Percentiles rank a stretch among this genome's conserved stretches.
Conservation (phyloP, 129 eudicot genomes). For the Escallonia herrerae region DNA sequence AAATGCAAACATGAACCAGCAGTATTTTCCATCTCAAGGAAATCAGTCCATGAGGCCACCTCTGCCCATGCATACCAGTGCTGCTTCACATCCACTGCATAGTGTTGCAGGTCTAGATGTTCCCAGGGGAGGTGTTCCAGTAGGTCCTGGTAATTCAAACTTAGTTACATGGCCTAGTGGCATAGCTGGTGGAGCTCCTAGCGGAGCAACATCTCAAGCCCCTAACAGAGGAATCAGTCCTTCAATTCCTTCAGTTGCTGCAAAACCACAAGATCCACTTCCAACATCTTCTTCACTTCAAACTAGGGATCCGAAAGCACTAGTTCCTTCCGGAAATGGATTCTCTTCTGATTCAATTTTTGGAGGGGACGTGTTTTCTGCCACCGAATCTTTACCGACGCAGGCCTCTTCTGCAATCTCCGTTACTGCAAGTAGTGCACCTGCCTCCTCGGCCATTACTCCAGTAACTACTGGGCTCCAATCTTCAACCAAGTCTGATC, state of each 20-base stretch:
- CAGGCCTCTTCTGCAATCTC: constrained; percentile 43
- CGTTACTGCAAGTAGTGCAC: constrained; percentile 22
- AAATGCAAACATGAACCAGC: constrained; percentile 39
- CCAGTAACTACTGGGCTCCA: constrained; percentile 37
- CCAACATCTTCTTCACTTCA: constrained; percentile 27
- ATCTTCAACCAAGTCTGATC: constrained; percentile 46
- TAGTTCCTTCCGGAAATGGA: constrained; percentile 42
- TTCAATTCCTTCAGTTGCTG: constrained; percentile 22
- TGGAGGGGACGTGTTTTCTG: constrained; percentile 80
- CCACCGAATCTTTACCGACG: constrained; percentile 37
- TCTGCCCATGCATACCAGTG: constrained; percentile 21
- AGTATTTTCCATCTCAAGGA: constrained; percentile 49
- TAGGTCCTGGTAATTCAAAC: constrained; percentile 35
- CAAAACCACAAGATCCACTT: constrained; percentile 27
- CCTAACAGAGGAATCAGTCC: constrained; percentile 35
- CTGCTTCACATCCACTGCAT: constrained; percentile 50
- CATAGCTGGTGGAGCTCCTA: constrained; percentile 21
- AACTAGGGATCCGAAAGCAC: constrained; percentile 31
- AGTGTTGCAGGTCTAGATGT: constrained; percentile 28
- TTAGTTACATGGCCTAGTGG: constrained; percentile 40
- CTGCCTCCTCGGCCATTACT: constrained; percentile 35
- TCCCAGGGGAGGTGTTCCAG: constrained; percentile 30
- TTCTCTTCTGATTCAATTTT: constrained; percentile 42
- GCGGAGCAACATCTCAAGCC: constrained; percentile 30
- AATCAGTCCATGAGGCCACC: constrained; percentile 61